Base-by-base conservation (phyloP, 2,329 filamentous ascomycete species). In the Calonectria honghensis region DNA sequence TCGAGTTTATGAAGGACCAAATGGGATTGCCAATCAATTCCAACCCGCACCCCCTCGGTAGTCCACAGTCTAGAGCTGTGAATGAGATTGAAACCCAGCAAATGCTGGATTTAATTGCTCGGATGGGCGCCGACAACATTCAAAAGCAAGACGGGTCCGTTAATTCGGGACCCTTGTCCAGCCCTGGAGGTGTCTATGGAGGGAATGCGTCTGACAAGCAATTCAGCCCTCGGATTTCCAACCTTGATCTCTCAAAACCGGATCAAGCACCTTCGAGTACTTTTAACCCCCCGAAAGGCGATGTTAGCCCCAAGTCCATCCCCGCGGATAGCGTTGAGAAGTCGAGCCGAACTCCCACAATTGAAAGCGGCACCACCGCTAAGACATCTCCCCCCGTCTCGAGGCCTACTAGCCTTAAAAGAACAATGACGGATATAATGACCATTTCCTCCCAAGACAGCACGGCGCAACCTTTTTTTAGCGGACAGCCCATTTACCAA, bases 1-100 rank as follows among this genome's bases (percentile, higher is more conserved):
- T 98, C 82, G 97, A 98, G 84, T 98, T 98, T 82, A 97, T 99
- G 94, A 94, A 95, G 82, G 96, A 98, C 83, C 94, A 95, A 77
- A 91, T 97, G 85, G 94, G 94, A 77, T 96, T 95, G 93, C 91
- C 94, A 39, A 86, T 86, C 75, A 86, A 82, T 67, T 90, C 93
- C 39, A 92, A 91, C 68, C 94, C 94, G 82, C 92, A 94, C 18
- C 95, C 92, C 14, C 92, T 98, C 78, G 93, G 93, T 57, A 95
- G 93, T 82, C 96, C 95, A 20, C 95, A 98, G 84, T 95, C 96
- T 68, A 93, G 94, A 81, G 89, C 94, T 68, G 93, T 91, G 76
- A 96, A 96, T 29, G 96, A 98, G 84, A 88, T 95, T 67, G 96
- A 98, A 79, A 91, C 96, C 63, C 95, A 98, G 85, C 94, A 93